phyloP scores from a whole-genome alignment of 768 basidiomycete species.

The Auriscalpium vulgare region DNA sequence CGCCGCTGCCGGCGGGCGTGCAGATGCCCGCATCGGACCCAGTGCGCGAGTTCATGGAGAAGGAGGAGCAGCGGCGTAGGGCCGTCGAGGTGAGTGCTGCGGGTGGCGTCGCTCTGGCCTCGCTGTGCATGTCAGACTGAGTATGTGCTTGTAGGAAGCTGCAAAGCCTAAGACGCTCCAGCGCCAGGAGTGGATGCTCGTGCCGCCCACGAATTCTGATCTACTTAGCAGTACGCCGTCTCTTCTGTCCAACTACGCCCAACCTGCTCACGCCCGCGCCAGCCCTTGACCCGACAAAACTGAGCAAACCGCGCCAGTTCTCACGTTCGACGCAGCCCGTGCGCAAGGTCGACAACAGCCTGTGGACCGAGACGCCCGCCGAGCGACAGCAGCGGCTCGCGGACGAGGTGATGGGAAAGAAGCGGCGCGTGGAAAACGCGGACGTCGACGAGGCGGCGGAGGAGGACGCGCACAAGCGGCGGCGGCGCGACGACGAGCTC shows the following conservation, averaged over 20 bases:
- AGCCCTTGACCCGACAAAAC: constrained; percentile 85
- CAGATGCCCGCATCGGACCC: constrained; percentile 44
- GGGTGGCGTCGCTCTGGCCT: not conserved
- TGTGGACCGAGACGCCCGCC: constrained; percentile 98
- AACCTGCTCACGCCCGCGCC: not conserved
- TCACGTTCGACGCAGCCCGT: constrained; percentile 41
- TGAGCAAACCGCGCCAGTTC: constrained; percentile 70
- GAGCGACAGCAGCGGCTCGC: constrained; percentile 87
- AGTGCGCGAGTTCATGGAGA: constrained; percentile 76
- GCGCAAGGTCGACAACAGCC: constrained; percentile 43
- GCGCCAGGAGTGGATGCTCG: constrained; percentile 98
- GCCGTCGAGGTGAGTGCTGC: constrained; percentile 46
- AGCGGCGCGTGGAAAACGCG: constrained; percentile 58
- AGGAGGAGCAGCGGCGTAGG: constrained; percentile 71
- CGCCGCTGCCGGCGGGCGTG: constrained; percentile 50
- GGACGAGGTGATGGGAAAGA: constrained; percentile 92
- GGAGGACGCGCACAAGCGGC: constrained; percentile 42
- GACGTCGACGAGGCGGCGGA: constrained; percentile 33
- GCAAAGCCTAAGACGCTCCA: constrained; percentile 67
- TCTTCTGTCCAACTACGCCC: not conserved
- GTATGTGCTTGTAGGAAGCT: constrained; percentile 45
- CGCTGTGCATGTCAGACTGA: not conserved
- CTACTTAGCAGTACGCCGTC: constrained; percentile 61
- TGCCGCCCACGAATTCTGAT: constrained; percentile 79
- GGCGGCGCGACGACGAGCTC: constrained; percentile 61